Base-by-base conservation (phyloP, 306 rosid species). In the Potentilla sterilis region DNA sequence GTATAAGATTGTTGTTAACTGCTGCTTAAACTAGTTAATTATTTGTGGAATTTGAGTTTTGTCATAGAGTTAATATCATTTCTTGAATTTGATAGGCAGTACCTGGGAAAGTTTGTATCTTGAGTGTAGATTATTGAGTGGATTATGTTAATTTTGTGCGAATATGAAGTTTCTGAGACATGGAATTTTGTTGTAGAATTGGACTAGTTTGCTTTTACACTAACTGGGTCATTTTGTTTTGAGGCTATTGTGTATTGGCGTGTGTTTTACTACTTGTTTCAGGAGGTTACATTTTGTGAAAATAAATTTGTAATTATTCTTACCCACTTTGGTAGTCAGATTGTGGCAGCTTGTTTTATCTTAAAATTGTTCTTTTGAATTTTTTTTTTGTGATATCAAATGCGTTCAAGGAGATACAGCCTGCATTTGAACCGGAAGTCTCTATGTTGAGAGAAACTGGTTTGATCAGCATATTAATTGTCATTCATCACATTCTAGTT, bases 71-170 rank as follows among this genome's bases (percentile, higher is more conserved):
- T 70, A 10, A 42, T 49, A 2, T 57, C 54, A 51, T 76, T 75
- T 66, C 55, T 64, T 72, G 75, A 54, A 74, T 79, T 74, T 68
- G 75, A 38, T 67, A 2, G 69, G 79, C 37, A 38, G 75, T 74
- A 3, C 8, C 42, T 19, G 46, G 41, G 62, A 18, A 52, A 40
- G 40, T 58, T 59, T 67, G 9, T 19, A 38, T n/a, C 15, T 55
- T 72, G 9, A 14, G 75, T 61, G 83, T 82, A 55, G 18, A 67
- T 40, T 69, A 59, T 72, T 77, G 52, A 28, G 68, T 55, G 64
- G 37, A 34, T 76, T 28, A 28, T 28, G 28, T 28, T 28, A 28
- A 28, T 28, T 28, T 28, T 80, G 6, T 70, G 37, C 63, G 18
- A 34, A 47, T 18, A 10, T 48, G 65, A 67, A 65, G 68, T 68